Percentiles rank a stretch among this genome's conserved stretches.
phyloP scores from a whole-genome alignment of 139 green algal species.

The Chlorella vulgaris region DNA sequence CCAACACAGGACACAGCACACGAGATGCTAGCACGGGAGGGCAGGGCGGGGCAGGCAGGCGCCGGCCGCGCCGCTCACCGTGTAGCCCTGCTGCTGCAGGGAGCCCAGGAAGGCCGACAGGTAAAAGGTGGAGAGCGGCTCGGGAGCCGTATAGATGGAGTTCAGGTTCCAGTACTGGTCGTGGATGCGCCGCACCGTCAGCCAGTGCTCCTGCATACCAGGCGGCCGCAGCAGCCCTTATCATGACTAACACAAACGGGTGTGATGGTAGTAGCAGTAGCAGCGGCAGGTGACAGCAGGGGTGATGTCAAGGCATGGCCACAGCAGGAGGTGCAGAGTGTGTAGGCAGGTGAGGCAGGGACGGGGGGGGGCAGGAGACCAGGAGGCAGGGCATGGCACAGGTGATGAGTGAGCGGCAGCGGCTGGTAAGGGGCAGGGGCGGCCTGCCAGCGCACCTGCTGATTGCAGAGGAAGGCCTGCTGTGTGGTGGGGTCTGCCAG shows the following conservation, averaged over 20 bases:
- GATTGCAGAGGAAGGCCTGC: constrained; percentile 85
- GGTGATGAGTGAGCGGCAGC: no score
- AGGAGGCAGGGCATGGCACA: neutral
- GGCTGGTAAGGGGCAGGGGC: no score
- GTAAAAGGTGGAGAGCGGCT: constrained; percentile 82
- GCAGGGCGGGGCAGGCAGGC: no score
- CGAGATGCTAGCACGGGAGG: no score
- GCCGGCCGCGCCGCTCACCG: no score
- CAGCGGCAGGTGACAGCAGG: neutral
- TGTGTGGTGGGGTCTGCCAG: constrained; percentile 57
- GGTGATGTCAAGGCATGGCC: neutral
- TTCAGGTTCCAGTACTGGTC: constrained; percentile 78
- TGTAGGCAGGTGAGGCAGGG: no score
- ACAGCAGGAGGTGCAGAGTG: no score
- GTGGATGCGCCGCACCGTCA: constrained; percentile 69
- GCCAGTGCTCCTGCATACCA: constrained; percentile 80
- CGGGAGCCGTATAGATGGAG: constrained; percentile 71
- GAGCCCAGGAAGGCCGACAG: constrained; percentile 75
- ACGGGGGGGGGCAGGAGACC: no score
- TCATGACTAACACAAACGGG: neutral
- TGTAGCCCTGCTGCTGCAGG: constrained; percentile 63
- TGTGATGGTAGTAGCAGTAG: neutral
- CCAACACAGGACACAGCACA: neutral
- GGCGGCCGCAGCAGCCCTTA: neutral
- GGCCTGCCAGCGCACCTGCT: constrained; percentile 33